Conservation (phyloP, 2,329 filamentous ascomycete species). For the Sphaerostilbella broomeana region DNA sequence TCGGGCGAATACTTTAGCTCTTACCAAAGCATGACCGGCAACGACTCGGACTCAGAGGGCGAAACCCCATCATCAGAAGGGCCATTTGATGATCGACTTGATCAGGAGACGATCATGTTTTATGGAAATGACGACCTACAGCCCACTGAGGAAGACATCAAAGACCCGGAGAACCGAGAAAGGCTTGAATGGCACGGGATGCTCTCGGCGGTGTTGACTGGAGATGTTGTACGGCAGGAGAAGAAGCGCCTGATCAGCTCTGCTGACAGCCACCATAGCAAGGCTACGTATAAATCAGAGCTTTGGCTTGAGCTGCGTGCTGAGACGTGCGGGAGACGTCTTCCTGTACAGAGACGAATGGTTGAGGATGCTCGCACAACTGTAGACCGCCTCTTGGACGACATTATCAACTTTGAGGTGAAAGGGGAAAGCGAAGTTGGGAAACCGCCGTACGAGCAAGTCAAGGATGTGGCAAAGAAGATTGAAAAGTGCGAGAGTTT, state of each 20-base stretch:
- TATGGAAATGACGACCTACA: slow-evolving; percentile 85
- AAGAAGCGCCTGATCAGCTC: slow-evolving; percentile 91
- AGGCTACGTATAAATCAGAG: slow-evolving; percentile 65
- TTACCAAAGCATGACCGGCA: slow-evolving; percentile 52
- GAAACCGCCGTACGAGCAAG: slow-evolving; percentile 80
- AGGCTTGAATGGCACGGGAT: slow-evolving; percentile 97
- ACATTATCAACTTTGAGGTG: slow-evolving; percentile 88
- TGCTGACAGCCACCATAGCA: slow-evolving; percentile 49
- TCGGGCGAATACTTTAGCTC: slow-evolving; percentile 63
- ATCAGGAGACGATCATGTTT: slow-evolving; percentile 88
- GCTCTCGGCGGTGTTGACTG: slow-evolving; percentile 89
- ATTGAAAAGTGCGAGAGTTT: slow-evolving; percentile 83
- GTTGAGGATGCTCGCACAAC: slow-evolving; percentile 75
- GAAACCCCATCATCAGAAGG: slow-evolving; percentile 82
- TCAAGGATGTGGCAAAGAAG: slow-evolving; percentile 80
- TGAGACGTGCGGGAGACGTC: slow-evolving; percentile 72
- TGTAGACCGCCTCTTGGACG: slow-evolving; percentile 71
- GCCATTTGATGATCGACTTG: slow-evolving; percentile 78
- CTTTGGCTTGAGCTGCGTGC: slow-evolving; percentile 87
- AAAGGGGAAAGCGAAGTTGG: slow-evolving; percentile 89
- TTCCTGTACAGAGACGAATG: slow-evolving; percentile 78
- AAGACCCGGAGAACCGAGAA: slow-evolving; percentile 81
- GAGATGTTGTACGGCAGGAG: slow-evolving; percentile 95
- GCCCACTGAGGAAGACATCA: slow-evolving; percentile 82
- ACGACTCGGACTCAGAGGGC: slow-evolving; percentile 83